Conservation (phyloP, 2,329 filamentous ascomycete species). For the Botrytis aclada region DNA sequence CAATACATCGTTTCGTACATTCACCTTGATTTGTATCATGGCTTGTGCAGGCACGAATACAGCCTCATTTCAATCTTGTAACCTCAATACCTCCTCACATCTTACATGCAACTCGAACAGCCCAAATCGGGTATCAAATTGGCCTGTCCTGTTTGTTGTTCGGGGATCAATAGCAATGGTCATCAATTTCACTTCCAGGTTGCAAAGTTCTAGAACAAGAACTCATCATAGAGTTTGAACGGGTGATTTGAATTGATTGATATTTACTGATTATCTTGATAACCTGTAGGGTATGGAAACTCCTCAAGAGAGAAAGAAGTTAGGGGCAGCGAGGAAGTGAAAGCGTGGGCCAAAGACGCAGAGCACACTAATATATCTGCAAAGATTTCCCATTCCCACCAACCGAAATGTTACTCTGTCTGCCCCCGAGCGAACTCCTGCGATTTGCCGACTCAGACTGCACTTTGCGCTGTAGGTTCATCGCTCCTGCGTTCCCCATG, state of each 20-base stretch:
- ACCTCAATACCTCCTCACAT: not conserved
- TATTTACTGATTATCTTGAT: not conserved
- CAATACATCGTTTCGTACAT: not conserved
- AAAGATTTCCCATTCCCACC: slow-evolving; percentile 14
- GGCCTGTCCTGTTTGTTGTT: not conserved
- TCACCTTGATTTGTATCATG: not conserved
- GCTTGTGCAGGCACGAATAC: not conserved
- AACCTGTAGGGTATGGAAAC: not conserved
- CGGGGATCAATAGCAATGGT: not conserved
- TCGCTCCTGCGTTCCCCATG: not conserved
- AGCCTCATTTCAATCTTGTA: not conserved
- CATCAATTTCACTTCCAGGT: not conserved
- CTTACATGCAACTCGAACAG: not conserved
- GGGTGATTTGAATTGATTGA: not conserved
- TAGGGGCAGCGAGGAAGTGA: too few species aligned
- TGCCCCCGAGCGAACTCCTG: not conserved
- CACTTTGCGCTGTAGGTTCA: not conserved
- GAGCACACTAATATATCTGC: slow-evolving; percentile 10
- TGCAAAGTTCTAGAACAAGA: not conserved
- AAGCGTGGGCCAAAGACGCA: not conserved
- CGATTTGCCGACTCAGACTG: not conserved
- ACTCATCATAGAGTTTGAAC: not conserved
- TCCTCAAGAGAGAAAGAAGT: not conserved
- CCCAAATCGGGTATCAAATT: not conserved
- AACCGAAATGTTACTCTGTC: slow-evolving; percentile 13